Base-by-base conservation (phyloP, 1,284 basidiomycete genomes). In the Melampsora medusae region DNA sequence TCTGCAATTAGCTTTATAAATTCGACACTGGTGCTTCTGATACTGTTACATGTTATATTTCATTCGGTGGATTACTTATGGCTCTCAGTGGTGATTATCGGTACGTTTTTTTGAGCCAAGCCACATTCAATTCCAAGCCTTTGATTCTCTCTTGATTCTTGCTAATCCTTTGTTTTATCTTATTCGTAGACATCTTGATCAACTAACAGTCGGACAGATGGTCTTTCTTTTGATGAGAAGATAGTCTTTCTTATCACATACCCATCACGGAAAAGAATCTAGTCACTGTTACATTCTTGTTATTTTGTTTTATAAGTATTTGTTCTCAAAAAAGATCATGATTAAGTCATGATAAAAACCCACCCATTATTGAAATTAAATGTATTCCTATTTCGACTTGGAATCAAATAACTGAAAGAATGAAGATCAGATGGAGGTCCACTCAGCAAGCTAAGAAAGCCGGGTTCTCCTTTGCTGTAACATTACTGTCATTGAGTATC, bases 1-100 rank as follows among this genome's bases (percentile, higher is more conserved):
- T 19, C 5, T 19, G 9, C 28, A 4, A 9, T 7, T 38, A 72
- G 69, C 61, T 72, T n/a, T 72, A 72, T 46, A 72, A 72, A 22
- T 72, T 72, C 19, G 69, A 72, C 28, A 64, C 69, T n/a, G 69
- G 69, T 64, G 61, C 69, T 2, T 72, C 61, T 25, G 69, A 72
- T 53, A 49, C 69, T 1, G 69, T 72, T 69, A 97, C 95, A 38
- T 95, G 91, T 42, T 99, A 98, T 82, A 90, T 91, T 65, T 97
- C 93, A 4, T 99, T 97, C 79, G 96, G 96, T 61, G 96, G 96
- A n/a, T 86, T 99, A 35, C 86, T 99, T 66, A 91, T 99, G 90
- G 94, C 96, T 1, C 85, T 99, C 77, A 91, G 93, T 62, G 96
- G 96, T 5, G 92, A 90, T 59, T 96, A 91, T 85, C 89, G 97